These are phyloP conservation scores for Cunninghamia lanceolata DNA, from an alignment of 75 land plant genomes.

Conservation along the genomic window DNA sequence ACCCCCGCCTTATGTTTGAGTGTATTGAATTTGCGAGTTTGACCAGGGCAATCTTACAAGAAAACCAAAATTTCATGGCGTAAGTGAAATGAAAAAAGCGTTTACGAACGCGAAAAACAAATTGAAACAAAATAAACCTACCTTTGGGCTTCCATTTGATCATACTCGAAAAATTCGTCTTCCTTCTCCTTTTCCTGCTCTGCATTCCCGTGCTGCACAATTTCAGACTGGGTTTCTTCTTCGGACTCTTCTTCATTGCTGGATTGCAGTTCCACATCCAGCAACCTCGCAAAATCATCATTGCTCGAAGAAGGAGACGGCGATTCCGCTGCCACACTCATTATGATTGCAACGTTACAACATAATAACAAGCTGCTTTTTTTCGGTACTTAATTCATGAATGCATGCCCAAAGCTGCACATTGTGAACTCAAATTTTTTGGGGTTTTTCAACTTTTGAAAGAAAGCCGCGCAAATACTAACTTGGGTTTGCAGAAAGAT, in stretches of 20 bases:
- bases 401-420: neutral
- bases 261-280: slow-evolving; percentile 39
- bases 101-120: neutral
- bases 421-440: neutral
- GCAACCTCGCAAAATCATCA: slow-evolving; percentile 55
- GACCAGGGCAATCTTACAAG: neutral
- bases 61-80: neutral
- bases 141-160: slow-evolving; percentile 16
- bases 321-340: slow-evolving; percentile 58
- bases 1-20: neutral
- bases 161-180: neutral
- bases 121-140: neutral
- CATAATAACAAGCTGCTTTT: neutral
- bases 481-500: neutral
- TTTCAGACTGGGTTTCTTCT: slow-evolving; percentile 12
- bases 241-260: slow-evolving; percentile 13
- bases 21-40: neutral
- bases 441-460: neutral
- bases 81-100: too few relatives aligned
- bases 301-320: slow-evolving; percentile 49
- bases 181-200: neutral
- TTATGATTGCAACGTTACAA: slow-evolving; percentile 12
- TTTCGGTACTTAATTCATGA: neutral
- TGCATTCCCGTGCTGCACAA: slow-evolving; percentile 1
- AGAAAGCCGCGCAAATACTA: neutral